Conservation (phyloP, 805 yeast species). For the Lachancea fermentati region DNA sequence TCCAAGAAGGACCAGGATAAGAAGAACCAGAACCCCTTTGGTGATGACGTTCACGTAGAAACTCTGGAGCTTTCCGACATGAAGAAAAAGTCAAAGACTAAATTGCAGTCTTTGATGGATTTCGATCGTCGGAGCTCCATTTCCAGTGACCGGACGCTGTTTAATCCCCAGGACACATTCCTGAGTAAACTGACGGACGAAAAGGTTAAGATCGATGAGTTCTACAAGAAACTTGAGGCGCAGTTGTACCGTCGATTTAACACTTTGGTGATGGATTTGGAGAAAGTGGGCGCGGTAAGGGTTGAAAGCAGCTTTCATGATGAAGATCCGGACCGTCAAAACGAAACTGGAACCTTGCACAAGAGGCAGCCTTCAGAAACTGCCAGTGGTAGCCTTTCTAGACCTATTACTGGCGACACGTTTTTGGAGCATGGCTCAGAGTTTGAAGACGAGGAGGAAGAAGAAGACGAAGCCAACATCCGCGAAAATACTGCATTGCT, state of each 20-base stretch:
- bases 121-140: constrained; percentile 17
- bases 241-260: constrained; percentile 43
- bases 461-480: constrained; percentile 35
- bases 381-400: not conserved
- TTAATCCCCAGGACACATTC: constrained; percentile 40
- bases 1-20: not conserved
- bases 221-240: constrained; percentile 43
- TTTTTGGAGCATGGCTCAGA: constrained; percentile 12
- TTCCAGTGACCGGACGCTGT: constrained; percentile 26
- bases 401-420: constrained; percentile 2
- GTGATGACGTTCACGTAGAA: constrained; percentile 9
- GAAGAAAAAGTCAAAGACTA: constrained; percentile 2
- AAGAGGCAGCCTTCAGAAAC: constrained; percentile 1
- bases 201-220: constrained; percentile 46
- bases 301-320: constrained; percentile 1
- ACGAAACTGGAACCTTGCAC: constrained; percentile 1
- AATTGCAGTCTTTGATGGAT: constrained; percentile 6
- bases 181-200: constrained; percentile 43
- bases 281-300: constrained; percentile 27
- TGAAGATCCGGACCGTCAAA: constrained; percentile 2
- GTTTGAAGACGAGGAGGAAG: constrained; percentile 35
- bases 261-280: constrained; percentile 43
- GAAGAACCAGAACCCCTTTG: not conserved
- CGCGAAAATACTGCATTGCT: constrained; percentile 46
- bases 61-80: constrained; percentile 10